These are phyloP conservation scores for Venturia carpophila DNA, from an alignment of 2,329 filamentous ascomycete species.

Conservation along the genomic window DNA sequence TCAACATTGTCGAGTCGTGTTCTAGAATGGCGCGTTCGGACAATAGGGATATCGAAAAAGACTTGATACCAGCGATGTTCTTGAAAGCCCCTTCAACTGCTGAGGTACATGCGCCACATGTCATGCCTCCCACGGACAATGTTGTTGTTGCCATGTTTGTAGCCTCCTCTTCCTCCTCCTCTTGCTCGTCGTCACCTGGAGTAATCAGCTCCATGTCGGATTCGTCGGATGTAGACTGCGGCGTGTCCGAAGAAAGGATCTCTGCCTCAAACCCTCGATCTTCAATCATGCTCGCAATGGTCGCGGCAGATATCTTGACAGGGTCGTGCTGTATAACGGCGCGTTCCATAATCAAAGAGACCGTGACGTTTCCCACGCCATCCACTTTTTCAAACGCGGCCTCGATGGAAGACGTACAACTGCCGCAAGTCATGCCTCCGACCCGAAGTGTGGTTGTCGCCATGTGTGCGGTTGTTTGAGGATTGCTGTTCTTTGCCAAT, in stretches of 20 bases:
- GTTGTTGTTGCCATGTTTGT: constrained; percentile 54
- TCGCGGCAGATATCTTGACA: constrained; percentile 60
- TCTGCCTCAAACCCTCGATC: constrained; percentile 88
- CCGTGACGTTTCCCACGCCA: constrained; percentile 77
- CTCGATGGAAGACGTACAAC: constrained; percentile 94
- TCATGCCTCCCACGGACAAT: constrained; percentile 78
- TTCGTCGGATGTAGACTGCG: constrained; percentile 41
- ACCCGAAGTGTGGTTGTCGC: constrained; percentile 87
- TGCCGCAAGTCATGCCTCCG: constrained; percentile 80
- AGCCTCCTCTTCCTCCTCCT: constrained; percentile 28
- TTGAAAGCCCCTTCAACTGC: constrained; percentile 76
- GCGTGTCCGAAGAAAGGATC: constrained; percentile 73
- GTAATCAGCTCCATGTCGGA: constrained; percentile 30
- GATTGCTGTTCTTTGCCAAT: constrained; percentile 8
- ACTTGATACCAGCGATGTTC: constrained; percentile 62
- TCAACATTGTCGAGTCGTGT: constrained; percentile 56
- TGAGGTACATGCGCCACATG: constrained; percentile 81
- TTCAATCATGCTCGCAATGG: constrained; percentile 78
- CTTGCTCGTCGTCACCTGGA: constrained; percentile 30
- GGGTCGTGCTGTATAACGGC: constrained; percentile 92
- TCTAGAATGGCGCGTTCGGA: constrained; percentile 80
- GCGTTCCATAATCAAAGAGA: constrained; percentile 90
- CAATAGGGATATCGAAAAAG: constrained; percentile 73
- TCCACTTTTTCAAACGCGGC: constrained; percentile 75
- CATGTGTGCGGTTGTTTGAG: constrained; percentile 47